Conservation (phyloP, 495 filamentous ascomycete species). For the Opeltia flavorubescens region DNA sequence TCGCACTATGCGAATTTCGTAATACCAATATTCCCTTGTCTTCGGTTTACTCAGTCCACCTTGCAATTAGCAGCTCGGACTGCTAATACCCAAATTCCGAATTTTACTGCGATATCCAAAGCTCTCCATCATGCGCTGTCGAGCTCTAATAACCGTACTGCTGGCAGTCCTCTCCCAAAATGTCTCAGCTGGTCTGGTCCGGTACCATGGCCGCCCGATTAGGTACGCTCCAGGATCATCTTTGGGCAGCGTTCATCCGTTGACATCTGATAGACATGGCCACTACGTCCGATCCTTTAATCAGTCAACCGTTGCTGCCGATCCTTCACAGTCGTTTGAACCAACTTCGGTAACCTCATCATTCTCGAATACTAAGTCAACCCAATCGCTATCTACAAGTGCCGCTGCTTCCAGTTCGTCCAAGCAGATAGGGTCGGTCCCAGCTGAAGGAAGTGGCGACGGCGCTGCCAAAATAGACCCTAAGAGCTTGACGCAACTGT, state of each 20-base stretch:
- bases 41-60: constrained; percentile 1
- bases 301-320: constrained; percentile 1
- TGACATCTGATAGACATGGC: constrained; percentile 6
- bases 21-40: neutral
- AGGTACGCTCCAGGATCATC: constrained; percentile 4
- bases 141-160: constrained; percentile 8
- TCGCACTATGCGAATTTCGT: neutral
- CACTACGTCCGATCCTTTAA: constrained; percentile 4
- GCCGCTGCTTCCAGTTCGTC: neutral
- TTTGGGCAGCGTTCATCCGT: neutral
- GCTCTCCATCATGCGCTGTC: constrained; percentile 7
- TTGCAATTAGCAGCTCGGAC: neutral
- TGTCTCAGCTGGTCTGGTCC: constrained; percentile 12
- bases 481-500: neutral
- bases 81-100: neutral
- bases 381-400: neutral
- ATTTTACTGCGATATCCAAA: neutral
- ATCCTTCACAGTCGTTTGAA: neutral
- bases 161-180: constrained; percentile 15
- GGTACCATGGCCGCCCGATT: constrained; percentile 3
- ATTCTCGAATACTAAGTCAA: constrained; percentile 1
- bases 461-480: neutral
- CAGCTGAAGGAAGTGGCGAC: neutral
- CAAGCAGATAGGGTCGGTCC: constrained; percentile 1
- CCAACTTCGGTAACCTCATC: neutral